Conservation (phyloP, 1,139 yeast species). For the Scheffersomyces quercinus region DNA sequence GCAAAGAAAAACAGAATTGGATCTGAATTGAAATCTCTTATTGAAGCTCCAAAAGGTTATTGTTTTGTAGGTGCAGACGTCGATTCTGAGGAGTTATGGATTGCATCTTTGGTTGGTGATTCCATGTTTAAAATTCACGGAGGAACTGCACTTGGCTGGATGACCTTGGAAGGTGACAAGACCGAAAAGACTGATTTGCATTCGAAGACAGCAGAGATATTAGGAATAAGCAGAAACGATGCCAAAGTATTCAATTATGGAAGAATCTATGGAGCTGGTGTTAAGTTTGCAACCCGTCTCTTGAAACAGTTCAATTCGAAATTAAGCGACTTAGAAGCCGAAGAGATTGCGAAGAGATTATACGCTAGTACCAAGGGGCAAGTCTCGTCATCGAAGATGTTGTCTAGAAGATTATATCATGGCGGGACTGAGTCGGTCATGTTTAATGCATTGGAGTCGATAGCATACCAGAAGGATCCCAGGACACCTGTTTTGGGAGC, state of each 20-base stretch:
- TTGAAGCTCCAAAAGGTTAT: constrained; percentile 87
- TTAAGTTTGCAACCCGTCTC: constrained; percentile 79
- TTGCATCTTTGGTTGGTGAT: constrained; percentile 93
- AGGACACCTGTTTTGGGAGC: constrained; percentile 93
- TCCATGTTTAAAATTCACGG: constrained; percentile 88
- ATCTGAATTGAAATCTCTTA: constrained; percentile 85
- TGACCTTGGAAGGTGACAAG: constrained; percentile 97
- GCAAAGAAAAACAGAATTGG: constrained; percentile 86
- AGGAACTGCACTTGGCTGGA: constrained; percentile 97
- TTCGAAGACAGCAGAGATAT: constrained; percentile 86
- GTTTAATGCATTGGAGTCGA: constrained; percentile 83
- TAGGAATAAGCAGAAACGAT: constrained; percentile 87
- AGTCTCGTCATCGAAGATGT: constrained; percentile 29
- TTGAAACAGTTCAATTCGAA: constrained; percentile 79
- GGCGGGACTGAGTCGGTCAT: constrained; percentile 95
- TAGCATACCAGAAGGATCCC: constrained; percentile 84
- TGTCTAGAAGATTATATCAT: constrained; percentile 55
- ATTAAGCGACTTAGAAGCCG: constrained; percentile 69
- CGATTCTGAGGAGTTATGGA: constrained; percentile 98
- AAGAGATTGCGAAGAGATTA: constrained; percentile 61
- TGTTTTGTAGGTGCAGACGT: constrained; percentile 97
- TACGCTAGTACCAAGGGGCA: constrained; percentile 86
- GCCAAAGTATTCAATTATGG: constrained; percentile 97
- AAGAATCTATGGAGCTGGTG: constrained; percentile 96
- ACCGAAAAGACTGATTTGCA: constrained; percentile 90